These are phyloP conservation scores for Prunus persica DNA, from an alignment of 306 rosid genomes.

Conservation along the genomic window DNA sequence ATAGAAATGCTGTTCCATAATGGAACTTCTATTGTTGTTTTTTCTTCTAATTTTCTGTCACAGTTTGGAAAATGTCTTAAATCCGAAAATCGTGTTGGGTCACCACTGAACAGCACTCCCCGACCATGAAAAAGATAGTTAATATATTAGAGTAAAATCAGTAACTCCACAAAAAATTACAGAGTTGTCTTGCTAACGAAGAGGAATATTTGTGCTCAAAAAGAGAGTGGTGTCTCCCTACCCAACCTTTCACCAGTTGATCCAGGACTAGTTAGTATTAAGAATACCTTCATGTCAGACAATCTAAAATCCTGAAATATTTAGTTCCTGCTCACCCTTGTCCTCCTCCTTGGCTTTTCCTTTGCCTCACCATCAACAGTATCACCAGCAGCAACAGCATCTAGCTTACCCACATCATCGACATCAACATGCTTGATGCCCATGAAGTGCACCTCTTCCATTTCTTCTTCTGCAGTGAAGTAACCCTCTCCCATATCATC, in stretches of 20 bases:
- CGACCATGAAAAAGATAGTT: too few species aligned
- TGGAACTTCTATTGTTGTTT: too few species aligned
- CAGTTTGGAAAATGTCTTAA: too few species aligned
- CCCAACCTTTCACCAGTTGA: constrained; percentile 5
- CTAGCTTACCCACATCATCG: background rate
- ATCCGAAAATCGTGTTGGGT: too few species aligned
- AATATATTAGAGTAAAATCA: background rate
- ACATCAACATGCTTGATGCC: background rate
- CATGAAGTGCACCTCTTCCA: too few species aligned
- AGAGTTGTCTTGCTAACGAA: background rate
- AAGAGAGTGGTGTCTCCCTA: background rate
- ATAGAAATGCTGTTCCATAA: too few species aligned
- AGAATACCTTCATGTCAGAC: background rate
- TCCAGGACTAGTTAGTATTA: background rate
- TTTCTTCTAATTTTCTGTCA: too few species aligned
- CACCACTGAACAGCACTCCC: too few species aligned
- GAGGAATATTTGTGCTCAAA: background rate
- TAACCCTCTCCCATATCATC: too few species aligned
- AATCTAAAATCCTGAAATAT: background rate
- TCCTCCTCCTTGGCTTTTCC: constrained; percentile 10
- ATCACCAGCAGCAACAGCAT: background rate
- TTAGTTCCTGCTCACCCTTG: constrained; percentile 4
- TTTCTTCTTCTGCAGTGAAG: too few species aligned
- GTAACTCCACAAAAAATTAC: constrained; percentile 3
- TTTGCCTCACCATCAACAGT: background rate